Evolutionary conservation across 1,284 basidiomycete species (phyloP).

Genomic region (Sutorius eximius): DNA sequence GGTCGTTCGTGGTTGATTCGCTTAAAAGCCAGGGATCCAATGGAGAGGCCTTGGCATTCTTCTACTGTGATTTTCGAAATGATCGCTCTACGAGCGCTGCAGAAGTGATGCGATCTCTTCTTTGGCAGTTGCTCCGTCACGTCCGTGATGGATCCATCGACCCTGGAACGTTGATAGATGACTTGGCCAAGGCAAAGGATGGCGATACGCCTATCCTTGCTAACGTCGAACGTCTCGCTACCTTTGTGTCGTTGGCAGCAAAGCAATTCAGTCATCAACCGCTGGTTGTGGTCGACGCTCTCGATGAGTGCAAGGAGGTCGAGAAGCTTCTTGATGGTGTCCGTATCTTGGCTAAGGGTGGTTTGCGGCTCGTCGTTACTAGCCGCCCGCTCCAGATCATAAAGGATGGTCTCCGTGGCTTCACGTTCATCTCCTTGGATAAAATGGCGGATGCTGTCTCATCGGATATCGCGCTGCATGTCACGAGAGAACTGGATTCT

Average conservation of each 20-base stretch:
- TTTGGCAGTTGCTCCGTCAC: slow-evolving; percentile 9
- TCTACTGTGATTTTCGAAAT: slow-evolving; percentile 12
- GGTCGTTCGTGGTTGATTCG: slow-evolving; percentile 7
- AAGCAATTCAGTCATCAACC: background rate
- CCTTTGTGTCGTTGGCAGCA: background rate
- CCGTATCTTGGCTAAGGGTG: background rate
- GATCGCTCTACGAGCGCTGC: background rate
- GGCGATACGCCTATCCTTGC: background rate
- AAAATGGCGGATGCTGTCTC: slow-evolving; percentile 2
- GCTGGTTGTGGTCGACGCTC: slow-evolving; percentile 9
- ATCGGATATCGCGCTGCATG: slow-evolving; percentile 10
- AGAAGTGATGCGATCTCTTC: slow-evolving; percentile 11
- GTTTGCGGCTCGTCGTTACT: slow-evolving; percentile 13
- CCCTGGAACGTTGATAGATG: background rate
- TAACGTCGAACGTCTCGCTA: background rate
- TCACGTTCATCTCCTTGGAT: slow-evolving; percentile 7
- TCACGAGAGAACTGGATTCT: slow-evolving; percentile 15
- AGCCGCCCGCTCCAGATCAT: slow-evolving; percentile 5
- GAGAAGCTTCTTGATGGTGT: slow-evolving; percentile 4
- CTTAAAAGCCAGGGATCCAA: background rate
- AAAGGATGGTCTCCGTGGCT: background rate
- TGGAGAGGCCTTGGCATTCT: slow-evolving; percentile 1
- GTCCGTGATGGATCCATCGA: background rate
- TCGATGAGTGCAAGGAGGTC: slow-evolving; percentile 13
- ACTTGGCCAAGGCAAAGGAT: slow-evolving; percentile 1